These are phyloP conservation scores for Colletotrichum camelliae DNA, from an alignment of 2,329 filamentous ascomycete species.

Conservation along the genomic window DNA sequence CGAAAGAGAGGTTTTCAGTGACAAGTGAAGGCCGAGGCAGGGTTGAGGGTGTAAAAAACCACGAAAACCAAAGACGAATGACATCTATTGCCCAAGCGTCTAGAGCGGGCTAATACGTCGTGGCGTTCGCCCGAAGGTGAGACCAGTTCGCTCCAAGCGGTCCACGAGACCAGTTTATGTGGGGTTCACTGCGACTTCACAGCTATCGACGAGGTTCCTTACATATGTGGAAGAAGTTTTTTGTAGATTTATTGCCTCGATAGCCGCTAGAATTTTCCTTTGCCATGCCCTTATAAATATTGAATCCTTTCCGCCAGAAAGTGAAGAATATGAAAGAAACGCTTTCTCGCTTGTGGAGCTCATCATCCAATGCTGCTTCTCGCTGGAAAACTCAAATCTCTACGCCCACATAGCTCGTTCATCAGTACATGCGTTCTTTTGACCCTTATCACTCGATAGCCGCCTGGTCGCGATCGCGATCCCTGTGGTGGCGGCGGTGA, in stretches of 20 bases:
- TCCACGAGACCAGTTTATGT: background rate
- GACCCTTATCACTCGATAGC: conserved; percentile 17
- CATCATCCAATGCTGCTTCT: background rate
- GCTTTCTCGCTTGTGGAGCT: conserved; percentile 6
- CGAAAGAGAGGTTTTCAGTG: background rate
- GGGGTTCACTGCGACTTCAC: background rate
- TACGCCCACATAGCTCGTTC: background rate
- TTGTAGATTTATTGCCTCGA: background rate
- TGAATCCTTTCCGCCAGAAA: background rate
- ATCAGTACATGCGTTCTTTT: background rate
- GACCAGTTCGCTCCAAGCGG: background rate
- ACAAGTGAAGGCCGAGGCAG: background rate
- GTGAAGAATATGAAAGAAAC: background rate
- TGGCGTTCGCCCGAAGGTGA: background rate
- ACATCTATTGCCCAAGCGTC: background rate
- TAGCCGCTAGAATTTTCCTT: background rate
- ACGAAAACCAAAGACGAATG: background rate
- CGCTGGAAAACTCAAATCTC: background rate
- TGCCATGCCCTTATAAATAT: background rate
- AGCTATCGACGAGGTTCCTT: no score
- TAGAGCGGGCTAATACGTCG: background rate
- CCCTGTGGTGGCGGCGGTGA: conserved; percentile 36
- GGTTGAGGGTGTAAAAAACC: background rate
- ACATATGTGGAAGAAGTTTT: background rate
- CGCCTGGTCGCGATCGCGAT: conserved; percentile 30